Evolutionary conservation across 73 alveolate species (phyloP), one percentile per base, ranked within the genome.

Genomic region (Diophrys appendiculata): DNA sequence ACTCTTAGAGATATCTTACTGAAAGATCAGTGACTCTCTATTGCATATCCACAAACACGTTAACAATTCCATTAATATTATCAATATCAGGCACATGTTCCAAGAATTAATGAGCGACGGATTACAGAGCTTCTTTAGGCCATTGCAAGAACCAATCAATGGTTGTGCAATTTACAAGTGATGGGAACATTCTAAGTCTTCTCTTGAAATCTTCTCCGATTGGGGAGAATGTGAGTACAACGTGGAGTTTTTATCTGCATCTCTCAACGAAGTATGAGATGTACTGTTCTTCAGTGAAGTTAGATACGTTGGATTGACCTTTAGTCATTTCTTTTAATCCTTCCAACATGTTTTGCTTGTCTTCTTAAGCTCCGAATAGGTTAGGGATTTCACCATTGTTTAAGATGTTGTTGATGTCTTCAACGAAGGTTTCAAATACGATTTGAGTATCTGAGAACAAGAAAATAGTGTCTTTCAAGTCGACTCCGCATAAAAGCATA

Each of bases 351-450:
- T 82, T 87, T 1, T 76, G 73, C 60, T 71, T 77, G 80, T 92
- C 97, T 71, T 97, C 99, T 25, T 94, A 84, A 1, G 90, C 91
- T 54, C 92, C 93, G 92, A 96, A 95, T 65, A 96, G 87, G 89
- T 97, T 97, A 33, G 99, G 99, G 29, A 97, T 98, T 83, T 96
- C 99, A 0, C 99, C 99, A 81, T 96, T 95, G 90, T 97, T 97
- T 69, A 97, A 72, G 82, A 97, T 93, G 85, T 96, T 96, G 86
- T 97, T 96, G 74, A 94, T 92, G 90, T 97, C 99, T 82, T 97
- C 99, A 30, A 97, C 94, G 81, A 96, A 93, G 78, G 98, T 95
- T 77, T 98, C 99, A 79, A 95, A 95, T 81, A 92, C 95, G 29
- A 97, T 92, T 90, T 97, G 98, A 69, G 97, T 96, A 87, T 97